These are phyloP conservation scores for Hypoxylon sp. DNA, from an alignment of 2,329 filamentous ascomycete species.

Conservation along the genomic window DNA sequence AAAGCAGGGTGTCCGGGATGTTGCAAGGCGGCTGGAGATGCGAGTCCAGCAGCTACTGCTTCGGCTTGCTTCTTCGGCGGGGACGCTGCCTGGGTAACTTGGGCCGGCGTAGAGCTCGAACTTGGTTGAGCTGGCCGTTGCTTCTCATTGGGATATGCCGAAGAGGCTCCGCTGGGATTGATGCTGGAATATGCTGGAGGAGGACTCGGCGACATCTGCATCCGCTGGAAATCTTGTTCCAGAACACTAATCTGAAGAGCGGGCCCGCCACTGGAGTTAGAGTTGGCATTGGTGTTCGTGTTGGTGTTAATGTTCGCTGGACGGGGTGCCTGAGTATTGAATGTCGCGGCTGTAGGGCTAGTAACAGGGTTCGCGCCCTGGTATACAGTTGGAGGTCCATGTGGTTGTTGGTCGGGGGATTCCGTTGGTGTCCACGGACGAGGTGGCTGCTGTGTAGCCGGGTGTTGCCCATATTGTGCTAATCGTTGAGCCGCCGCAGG, in stretches of 20 bases:
- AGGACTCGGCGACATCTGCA: slow-evolving; percentile 84
- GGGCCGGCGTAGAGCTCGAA: slow-evolving; percentile 50
- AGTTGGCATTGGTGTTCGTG: slow-evolving; percentile 47
- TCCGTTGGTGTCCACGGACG: slow-evolving; percentile 98
- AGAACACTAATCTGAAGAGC: slow-evolving; percentile 76
- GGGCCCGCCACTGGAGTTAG: slow-evolving; percentile 48
- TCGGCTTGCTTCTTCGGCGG: slow-evolving; percentile 54
- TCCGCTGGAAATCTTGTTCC: slow-evolving; percentile 86
- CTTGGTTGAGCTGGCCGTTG: slow-evolving; percentile 62
- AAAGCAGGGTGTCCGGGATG: slow-evolving; percentile 87
- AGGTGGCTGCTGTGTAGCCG: slow-evolving; percentile 61
- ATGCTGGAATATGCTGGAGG: slow-evolving; percentile 96
- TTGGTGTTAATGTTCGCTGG: slow-evolving; percentile 54
- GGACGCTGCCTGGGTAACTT: slow-evolving; percentile 50
- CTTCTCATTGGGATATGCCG: slow-evolving; percentile 86
- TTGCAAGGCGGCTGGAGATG: slow-evolving; percentile 66
- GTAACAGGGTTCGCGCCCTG: slow-evolving; percentile 84
- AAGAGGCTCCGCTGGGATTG: slow-evolving; percentile 61
- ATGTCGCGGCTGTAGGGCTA: slow-evolving; percentile 63
- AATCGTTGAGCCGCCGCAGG: slow-evolving; percentile 85
- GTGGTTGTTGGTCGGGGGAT: slow-evolving; percentile 84
- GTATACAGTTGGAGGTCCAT: slow-evolving; percentile 92
- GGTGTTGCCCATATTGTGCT: slow-evolving; percentile 79
- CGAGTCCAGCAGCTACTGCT: slow-evolving; percentile 55
- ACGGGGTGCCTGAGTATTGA: slow-evolving; percentile 60